Percentiles rank a stretch among this genome's conserved stretches.
Evolutionary conservation across 331 rosid species (phyloP).

Genomic region (Rosa hybrid): DNA sequence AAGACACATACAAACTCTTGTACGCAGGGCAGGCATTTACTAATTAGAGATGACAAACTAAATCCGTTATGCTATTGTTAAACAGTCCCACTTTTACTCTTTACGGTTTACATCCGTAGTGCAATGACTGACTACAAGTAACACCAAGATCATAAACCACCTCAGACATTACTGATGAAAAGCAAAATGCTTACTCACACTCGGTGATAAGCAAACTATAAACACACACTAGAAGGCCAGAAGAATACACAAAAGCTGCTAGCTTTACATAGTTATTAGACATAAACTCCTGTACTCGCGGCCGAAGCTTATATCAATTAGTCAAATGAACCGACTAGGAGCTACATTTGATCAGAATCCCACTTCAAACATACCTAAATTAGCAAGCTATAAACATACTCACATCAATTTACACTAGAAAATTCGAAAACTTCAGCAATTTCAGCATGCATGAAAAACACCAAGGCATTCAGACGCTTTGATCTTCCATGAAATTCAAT

Average conservation of each 20-base stretch:
- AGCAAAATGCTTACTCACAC: conserved; percentile 10
- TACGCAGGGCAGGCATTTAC: neutral
- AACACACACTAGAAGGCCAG: neutral
- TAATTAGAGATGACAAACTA: neutral
- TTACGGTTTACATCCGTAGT: neutral
- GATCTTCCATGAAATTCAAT: neutral
- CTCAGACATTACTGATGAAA: neutral
- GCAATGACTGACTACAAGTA: neutral
- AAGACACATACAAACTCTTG: neutral
- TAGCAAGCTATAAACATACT: neutral
- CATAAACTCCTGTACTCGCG: neutral
- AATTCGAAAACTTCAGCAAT: neutral
- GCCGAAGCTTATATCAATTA: neutral
- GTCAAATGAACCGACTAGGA: neutral
- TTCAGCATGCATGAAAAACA: neutral
- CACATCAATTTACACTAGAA: neutral
- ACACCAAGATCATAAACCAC: neutral
- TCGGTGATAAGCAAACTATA: neutral
- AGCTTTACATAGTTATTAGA: conserved; percentile 15
- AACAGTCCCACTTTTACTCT: neutral
- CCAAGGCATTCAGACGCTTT: neutral
- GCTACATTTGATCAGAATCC: neutral
- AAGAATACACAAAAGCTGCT: neutral
- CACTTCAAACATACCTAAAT: neutral
- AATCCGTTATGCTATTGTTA: neutral